Conservation (phyloP, 75 land plant species). For the Gnetum montanum region DNA sequence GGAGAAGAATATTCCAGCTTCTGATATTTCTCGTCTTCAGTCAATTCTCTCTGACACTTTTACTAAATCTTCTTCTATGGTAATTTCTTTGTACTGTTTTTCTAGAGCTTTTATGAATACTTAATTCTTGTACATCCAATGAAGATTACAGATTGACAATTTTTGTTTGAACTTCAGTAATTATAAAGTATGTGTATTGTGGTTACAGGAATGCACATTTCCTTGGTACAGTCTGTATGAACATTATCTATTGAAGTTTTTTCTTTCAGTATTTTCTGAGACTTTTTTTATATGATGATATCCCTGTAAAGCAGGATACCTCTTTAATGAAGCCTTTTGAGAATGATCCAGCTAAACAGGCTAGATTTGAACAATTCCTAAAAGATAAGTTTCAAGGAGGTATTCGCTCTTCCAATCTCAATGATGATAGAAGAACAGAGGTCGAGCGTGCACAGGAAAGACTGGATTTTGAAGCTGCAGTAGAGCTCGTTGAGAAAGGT, state of each 20-base stretch:
- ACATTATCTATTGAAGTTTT: too few species aligned
- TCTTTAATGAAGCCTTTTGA: conserved; percentile 67
- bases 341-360: conserved; percentile 81
- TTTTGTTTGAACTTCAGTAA: too few species aligned
- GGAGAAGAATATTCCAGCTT: conserved; percentile 11
- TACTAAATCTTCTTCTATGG: conserved; percentile 24
- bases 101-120: too few species aligned
- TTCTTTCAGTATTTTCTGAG: too few species aligned
- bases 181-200: too few species aligned
- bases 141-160: too few species aligned
- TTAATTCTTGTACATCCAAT: too few species aligned
- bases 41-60: conserved; percentile 28
- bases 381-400: conserved; percentile 91
- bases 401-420: conserved; percentile 37
- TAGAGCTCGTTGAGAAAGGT: conserved; percentile 44
- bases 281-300: too few species aligned
- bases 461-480: conserved; percentile 87
- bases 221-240: too few species aligned
- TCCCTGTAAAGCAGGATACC: too few species aligned
- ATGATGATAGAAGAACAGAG: conserved; percentile 60
- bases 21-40: conserved; percentile 31
- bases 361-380: conserved; percentile 86
- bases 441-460: conserved; percentile 83
- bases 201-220: too few species aligned
- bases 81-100: too few species aligned